phyloP scores from a whole-genome alignment of 2,329 filamentous ascomycete genomes.

The Aspergillus fumigatus region DNA sequence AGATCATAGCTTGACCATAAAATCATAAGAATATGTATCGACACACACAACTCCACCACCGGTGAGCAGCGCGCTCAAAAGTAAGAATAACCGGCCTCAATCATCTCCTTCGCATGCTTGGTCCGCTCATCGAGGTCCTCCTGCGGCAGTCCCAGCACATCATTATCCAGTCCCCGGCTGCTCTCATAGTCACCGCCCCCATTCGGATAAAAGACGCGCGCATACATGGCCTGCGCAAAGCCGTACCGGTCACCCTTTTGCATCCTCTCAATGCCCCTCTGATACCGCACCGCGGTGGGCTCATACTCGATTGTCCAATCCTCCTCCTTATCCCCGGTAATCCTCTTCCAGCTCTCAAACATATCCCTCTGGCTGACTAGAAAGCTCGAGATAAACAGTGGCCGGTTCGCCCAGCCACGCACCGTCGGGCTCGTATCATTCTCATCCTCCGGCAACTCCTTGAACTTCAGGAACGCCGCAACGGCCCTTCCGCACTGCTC shows the following conservation, averaged over 20 bases:
- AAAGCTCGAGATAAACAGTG: slow-evolving; percentile 53
- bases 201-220: slow-evolving; percentile 48
- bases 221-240: slow-evolving; percentile 50
- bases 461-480: slow-evolving; percentile 47
- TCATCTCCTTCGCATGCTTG: slow-evolving; percentile 28
- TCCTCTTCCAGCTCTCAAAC: slow-evolving; percentile 54
- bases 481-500: slow-evolving; percentile 51
- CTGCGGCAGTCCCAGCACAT: slow-evolving; percentile 49
- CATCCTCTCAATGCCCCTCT: slow-evolving; percentile 43
- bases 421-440: slow-evolving; percentile 26
- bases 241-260: slow-evolving; percentile 39
- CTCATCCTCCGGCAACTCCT: slow-evolving; percentile 7
- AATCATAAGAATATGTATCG: background rate
- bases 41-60: too few species aligned
- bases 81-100: background rate
- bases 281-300: slow-evolving; percentile 42
- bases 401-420: slow-evolving; percentile 37
- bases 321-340: slow-evolving; percentile 50
- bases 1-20: background rate
- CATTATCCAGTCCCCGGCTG: slow-evolving; percentile 44
- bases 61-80: background rate
- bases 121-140: slow-evolving; percentile 58
- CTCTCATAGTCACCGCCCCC: slow-evolving; percentile 36
- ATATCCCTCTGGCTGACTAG: slow-evolving; percentile 59
- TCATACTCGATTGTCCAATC: slow-evolving; percentile 59